A percentile compares a stretch with the other conserved stretches of the same genome.
Evolutionary conservation across 1,284 basidiomycete species (phyloP).

Genomic region (Leccinum angustisporum): DNA sequence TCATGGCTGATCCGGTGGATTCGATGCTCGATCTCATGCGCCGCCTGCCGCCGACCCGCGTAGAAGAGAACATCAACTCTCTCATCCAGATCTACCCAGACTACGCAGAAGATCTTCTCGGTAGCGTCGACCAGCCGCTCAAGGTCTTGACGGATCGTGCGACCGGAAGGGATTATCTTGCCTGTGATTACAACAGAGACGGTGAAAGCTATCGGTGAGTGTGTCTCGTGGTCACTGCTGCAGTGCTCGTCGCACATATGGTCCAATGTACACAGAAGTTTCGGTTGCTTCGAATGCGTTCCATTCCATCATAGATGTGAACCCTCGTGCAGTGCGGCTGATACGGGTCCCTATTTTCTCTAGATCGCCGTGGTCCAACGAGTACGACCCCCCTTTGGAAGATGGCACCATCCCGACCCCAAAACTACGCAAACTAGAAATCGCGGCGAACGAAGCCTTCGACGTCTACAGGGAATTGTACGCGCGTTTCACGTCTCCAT

Average conservation of each 20-base stretch:
- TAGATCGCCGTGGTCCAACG: constrained; percentile 97
- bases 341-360: constrained; percentile 1
- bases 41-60: constrained; percentile 89
- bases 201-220: constrained; percentile 89
- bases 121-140: constrained; percentile 94
- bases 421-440: constrained; percentile 88
- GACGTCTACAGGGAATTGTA: constrained; percentile 97
- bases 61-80: constrained; percentile 84
- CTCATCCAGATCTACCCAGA: constrained; percentile 89
- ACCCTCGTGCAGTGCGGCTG: background rate
- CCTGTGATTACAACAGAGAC: constrained; percentile 97
- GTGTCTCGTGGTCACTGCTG: background rate
- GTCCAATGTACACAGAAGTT: background rate
- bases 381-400: constrained; percentile 86
- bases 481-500: constrained; percentile 30
- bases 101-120: constrained; percentile 92
- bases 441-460: constrained; percentile 93
- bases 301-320: background rate
- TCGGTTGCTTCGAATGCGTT: background rate
- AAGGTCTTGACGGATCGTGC: constrained; percentile 77
- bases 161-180: constrained; percentile 86
- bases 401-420: constrained; percentile 85
- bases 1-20: constrained; percentile 77
- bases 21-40: constrained; percentile 95
- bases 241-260: background rate